Base-by-base conservation (phyloP, 2,329 filamentous ascomycete species). In the Alternaria infectoria region DNA sequence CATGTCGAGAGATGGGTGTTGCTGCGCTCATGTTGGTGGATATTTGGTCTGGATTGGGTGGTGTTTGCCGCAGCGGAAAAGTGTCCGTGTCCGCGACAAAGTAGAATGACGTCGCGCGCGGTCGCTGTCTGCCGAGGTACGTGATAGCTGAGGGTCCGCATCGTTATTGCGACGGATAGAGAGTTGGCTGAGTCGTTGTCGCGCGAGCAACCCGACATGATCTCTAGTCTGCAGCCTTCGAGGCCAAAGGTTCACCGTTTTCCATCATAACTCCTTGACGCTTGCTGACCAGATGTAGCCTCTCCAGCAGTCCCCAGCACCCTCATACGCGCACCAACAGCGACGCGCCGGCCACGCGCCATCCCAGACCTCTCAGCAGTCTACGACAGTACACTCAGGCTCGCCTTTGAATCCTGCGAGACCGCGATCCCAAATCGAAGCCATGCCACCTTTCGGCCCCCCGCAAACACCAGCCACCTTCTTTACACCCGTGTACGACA, bases 401-500 rank as follows among this genome's bases (percentile, higher is more conserved):
- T 21, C 28, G n/a, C 47, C n/a, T 43, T 23, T n/a, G 21, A 47
- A 25, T 25, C 10, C 51, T 30, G 30, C 64, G 19, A 73, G 60
- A 47, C 81, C 82, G 30, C 73, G 74, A 50, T 81, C 69, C n/a
- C 84, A 86, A 61, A 79, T 85, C 17, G 82, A 86, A 80, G 83
- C 84, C 25, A 84, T 85, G 80, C 83, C 83, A 13, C 81, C 77
- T 1, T 68, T 72, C 47, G 62, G 40, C 28, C 60, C 73, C n/a
- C 15, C 65, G 61, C 68, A 71, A 43, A 52, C 59, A 7, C 57
- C 69, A 9, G 40, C 69, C 11, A 56, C 65, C 15, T 61, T 72
- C 44, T 62, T 70, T 19, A 66, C 67, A 43, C 65, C 68, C 3
- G 57, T 76, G 6, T 86, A 85, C 73, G 85, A 91, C 75, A 82